Base-by-base conservation (phyloP, 1,139 yeast genomes). In the Hansenula anomala region DNA sequence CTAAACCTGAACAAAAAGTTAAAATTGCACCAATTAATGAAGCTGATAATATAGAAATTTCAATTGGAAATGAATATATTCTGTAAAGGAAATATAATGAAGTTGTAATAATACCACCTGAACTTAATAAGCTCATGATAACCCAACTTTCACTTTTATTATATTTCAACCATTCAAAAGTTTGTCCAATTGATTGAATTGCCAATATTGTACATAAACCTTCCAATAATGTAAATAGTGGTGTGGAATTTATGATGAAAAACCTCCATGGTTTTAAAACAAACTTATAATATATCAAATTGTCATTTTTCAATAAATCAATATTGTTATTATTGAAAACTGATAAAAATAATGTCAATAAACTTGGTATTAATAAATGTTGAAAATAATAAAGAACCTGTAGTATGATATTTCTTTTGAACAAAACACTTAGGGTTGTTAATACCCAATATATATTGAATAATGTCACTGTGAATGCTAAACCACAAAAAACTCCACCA, bases 201-300 rank as follows among this genome's bases (percentile, higher is more conserved):
- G 89, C 81, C 41, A 92, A 67, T 31, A 92, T 73, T 0, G 96
- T 80, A 63, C 97, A 92, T 53, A 92, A 83, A 1, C 98, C 98
- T 64, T 92, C 98, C 40, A 89, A 64, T 14, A 89, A 71, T 1
- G 97, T 86, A 61, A 92, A 90, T 35, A 86, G 67, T 1, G 96
- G 94, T 1, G 98, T 92, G 8, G 96, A 77, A 57, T 87, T 86
- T 35, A 79, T 71, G 34, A 92, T 67, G 33, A 84, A 63, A 40
- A 73, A 59, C 47, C 76, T 74, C 97, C 97, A 90, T 6, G 78
- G 78, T 38, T 62, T 59, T 23, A 79, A 67, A 7, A 73, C 46
- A 39, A 56, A 57, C 39, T 56, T 53, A 55, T 69, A 66, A 30
- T 63, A 54, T n/a, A 43, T 26, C 4, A 46, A 23, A 35, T 55